These are phyloP conservation scores for Alnus glutinosa DNA, from an alignment of 306 rosid species.

Conservation along the genomic window DNA sequence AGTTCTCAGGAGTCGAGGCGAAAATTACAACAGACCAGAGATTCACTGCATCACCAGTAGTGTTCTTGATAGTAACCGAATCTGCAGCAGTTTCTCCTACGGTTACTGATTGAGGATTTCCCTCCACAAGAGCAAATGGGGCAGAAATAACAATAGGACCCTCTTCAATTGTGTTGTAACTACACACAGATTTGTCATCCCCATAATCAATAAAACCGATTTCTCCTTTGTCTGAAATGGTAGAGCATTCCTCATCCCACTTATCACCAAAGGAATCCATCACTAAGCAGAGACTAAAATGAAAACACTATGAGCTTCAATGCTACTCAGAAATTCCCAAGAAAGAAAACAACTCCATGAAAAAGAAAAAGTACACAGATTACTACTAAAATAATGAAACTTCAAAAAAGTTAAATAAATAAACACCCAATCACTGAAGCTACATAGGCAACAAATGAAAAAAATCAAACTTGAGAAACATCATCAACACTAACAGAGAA, in stretches of 20 bases:
- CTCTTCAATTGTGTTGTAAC: slow-evolving; percentile 49
- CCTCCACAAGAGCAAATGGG: slow-evolving; percentile 67
- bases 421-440: not conserved
- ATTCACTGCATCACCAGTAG: slow-evolving; percentile 64
- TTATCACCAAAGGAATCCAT: slow-evolving; percentile 56
- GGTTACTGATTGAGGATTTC: slow-evolving; percentile 63
- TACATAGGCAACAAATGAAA: not conserved
- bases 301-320: slow-evolving; percentile 29
- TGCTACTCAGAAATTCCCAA: slow-evolving; percentile 28
- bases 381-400: not conserved
- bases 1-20: slow-evolving; percentile 71
- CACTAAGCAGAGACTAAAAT: slow-evolving; percentile 30
- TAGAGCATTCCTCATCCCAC: slow-evolving; percentile 73
- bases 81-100: slow-evolving; percentile 59
- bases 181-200: slow-evolving; percentile 73
- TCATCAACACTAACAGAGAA: slow-evolving; percentile 7
- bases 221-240: slow-evolving; percentile 74
- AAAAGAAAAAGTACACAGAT: not conserved
- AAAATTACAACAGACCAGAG: slow-evolving; percentile 78
- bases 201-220: slow-evolving; percentile 74
- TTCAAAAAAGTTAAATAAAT: not conserved
- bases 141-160: slow-evolving; percentile 58
- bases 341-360: not conserved
- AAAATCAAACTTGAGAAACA: not conserved
- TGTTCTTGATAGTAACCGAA: slow-evolving; percentile 59